A percentile compares a stretch with the other conserved stretches of the same genome.
phyloP scores from a whole-genome alignment of 345 rosid species.

The Citrus hindsii region DNA sequence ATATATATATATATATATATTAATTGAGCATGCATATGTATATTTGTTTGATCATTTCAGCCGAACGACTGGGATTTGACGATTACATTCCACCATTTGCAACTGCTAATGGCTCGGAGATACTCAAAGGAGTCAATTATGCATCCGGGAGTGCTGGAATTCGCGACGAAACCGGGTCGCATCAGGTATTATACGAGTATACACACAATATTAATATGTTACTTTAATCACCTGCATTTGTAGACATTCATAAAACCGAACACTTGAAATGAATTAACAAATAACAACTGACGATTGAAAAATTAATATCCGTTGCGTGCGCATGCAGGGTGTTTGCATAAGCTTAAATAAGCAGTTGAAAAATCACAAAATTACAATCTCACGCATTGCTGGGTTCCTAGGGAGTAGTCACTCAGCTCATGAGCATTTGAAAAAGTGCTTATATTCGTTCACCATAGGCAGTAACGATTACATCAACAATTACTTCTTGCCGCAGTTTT shows the following conservation, averaged over 20 bases:
- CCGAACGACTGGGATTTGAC: constrained; percentile 29
- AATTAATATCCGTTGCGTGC: not conserved
- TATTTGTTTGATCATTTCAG: constrained; percentile 12
- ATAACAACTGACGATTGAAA: not conserved
- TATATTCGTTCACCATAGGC: constrained; percentile 32
- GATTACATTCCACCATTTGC: constrained; percentile 33
- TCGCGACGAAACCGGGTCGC: constrained; percentile 31
- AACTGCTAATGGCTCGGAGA: constrained; percentile 3
- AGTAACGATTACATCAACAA: constrained; percentile 48
- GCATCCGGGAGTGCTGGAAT: constrained; percentile 52
- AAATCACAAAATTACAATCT: constrained; percentile 20
- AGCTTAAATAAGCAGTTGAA: constrained; percentile 38
- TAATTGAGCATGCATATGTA: too few relatives aligned
- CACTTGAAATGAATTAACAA: not conserved
- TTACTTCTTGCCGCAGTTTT: constrained; percentile 27
- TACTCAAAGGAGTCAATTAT: constrained; percentile 41
- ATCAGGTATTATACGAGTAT: constrained; percentile 11
- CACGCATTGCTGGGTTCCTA: not conserved
- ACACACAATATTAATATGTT: too few relatives aligned
- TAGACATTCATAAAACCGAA: too few relatives aligned
- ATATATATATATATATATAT: too few relatives aligned
- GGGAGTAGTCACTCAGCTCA: not conserved
- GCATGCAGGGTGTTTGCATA: constrained; percentile 45
- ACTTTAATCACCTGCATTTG: too few relatives aligned
- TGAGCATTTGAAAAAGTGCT: constrained; percentile 22